phyloP scores from a whole-genome alignment of 345 rosid genomes.

The Citrus cavaleriei region DNA sequence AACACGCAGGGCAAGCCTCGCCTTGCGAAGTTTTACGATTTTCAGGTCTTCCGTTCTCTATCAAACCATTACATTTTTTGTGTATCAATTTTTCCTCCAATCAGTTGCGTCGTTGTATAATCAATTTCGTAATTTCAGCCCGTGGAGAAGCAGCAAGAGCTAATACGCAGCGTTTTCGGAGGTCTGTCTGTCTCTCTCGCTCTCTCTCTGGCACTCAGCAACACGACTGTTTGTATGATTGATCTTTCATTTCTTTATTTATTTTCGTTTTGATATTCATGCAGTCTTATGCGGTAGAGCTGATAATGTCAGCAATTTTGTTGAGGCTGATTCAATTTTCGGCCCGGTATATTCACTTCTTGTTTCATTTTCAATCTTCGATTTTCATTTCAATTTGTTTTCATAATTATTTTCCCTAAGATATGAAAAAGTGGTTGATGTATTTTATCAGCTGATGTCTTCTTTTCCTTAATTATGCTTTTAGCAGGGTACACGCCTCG shows the following conservation, averaged over 20 bases:
- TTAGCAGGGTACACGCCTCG: constrained; percentile 72
- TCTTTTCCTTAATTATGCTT: neutral
- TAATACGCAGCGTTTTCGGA: constrained; percentile 73
- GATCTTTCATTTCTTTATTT: neutral
- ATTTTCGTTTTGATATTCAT: constrained; percentile 13
- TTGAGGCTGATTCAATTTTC: constrained; percentile 73
- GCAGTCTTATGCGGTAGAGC: constrained; percentile 82
- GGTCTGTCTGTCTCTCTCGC: constrained; percentile 30
- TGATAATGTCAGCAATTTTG: constrained; percentile 83
- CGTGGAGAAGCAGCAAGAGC: constrained; percentile 85
- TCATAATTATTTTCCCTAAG: too few species aligned
- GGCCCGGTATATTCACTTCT: constrained; percentile 54
- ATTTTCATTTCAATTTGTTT: neutral
- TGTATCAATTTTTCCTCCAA: neutral
- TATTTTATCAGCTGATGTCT: neutral
- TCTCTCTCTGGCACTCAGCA: neutral
- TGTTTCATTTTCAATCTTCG: neutral
- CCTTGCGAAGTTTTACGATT: constrained; percentile 79
- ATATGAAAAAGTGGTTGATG: neutral
- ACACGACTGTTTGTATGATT: neutral
- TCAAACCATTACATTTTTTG: neutral
- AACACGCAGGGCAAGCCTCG: constrained; percentile 96
- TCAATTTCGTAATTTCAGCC: constrained; percentile 34
- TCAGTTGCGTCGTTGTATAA: neutral
- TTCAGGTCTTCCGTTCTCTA: constrained; percentile 35